Conservation (phyloP, 345 rosid genomes). For the Pistacia atlantica region DNA sequence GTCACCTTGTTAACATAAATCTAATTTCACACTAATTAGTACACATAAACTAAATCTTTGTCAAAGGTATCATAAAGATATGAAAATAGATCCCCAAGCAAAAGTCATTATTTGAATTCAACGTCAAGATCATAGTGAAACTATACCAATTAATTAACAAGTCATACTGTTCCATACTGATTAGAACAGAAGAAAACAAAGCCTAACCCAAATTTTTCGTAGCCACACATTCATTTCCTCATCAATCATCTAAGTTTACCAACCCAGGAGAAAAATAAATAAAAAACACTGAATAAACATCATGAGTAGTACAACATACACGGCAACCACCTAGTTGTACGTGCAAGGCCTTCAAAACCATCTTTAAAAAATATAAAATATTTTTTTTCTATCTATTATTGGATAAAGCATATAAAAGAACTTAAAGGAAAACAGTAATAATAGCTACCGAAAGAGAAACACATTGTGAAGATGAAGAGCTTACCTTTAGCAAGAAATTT, state of each 20-base stretch:
- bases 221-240: background rate
- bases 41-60: background rate
- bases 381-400: too few species aligned
- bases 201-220: background rate
- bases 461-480: conserved; percentile 20
- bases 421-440: background rate
- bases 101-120: background rate
- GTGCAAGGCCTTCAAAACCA: background rate
- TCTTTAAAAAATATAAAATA: background rate
- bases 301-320: background rate
- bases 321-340: background rate
- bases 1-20: background rate
- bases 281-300: background rate
- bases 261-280: background rate
- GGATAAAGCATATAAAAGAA: background rate
- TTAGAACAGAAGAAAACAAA: conserved; percentile 1
- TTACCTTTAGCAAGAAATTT: conserved; percentile 53
- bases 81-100: background rate
- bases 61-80: background rate
- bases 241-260: background rate
- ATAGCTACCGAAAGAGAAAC: background rate
- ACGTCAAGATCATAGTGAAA: background rate
- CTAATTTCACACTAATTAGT: background rate
- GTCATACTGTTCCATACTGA: background rate
- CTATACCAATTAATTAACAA: background rate